Conservation (phyloP, 2,329 filamentous ascomycete species). For the Monilinia fructicola region DNA sequence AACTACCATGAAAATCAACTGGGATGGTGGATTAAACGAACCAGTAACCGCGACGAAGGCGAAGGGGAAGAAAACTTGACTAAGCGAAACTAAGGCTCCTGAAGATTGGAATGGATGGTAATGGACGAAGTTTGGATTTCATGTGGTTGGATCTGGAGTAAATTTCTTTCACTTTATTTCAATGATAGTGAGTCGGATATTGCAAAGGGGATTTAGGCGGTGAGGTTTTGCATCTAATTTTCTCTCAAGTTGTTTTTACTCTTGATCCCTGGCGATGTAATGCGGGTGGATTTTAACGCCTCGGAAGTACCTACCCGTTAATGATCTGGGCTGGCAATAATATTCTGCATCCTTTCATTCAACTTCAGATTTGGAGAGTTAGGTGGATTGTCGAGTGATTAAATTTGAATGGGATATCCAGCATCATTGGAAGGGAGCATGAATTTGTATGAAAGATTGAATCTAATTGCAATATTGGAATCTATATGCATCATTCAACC, state of each 20-base stretch:
- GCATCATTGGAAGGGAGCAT: too few relatives aligned
- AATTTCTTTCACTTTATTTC: neutral
- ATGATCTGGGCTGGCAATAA: neutral
- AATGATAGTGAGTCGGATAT: neutral
- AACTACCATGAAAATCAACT: slow-evolving; percentile 31
- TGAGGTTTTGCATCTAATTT: neutral
- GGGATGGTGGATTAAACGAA: slow-evolving; percentile 29
- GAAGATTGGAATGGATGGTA: slow-evolving; percentile 10
- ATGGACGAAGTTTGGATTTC: too few relatives aligned
- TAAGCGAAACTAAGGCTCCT: neutral
- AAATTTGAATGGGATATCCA: too few relatives aligned
- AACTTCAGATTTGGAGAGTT: neutral
- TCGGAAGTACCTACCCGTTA: neutral
- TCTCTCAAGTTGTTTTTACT: neutral
- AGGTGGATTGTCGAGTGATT: neutral
- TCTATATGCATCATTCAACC: too few relatives aligned
- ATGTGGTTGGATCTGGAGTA: too few relatives aligned
- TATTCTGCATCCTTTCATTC: neutral
- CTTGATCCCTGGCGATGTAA: neutral
- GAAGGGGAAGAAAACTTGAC: slow-evolving; percentile 10
- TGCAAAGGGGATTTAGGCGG: neutral
- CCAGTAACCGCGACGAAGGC: neutral
- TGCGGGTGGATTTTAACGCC: neutral
- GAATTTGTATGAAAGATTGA: too few relatives aligned
- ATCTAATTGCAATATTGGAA: too few relatives aligned